Evolutionary conservation across 768 basidiomycete genomes (phyloP).

Genomic region (Gelatoporia subvermispora): DNA sequence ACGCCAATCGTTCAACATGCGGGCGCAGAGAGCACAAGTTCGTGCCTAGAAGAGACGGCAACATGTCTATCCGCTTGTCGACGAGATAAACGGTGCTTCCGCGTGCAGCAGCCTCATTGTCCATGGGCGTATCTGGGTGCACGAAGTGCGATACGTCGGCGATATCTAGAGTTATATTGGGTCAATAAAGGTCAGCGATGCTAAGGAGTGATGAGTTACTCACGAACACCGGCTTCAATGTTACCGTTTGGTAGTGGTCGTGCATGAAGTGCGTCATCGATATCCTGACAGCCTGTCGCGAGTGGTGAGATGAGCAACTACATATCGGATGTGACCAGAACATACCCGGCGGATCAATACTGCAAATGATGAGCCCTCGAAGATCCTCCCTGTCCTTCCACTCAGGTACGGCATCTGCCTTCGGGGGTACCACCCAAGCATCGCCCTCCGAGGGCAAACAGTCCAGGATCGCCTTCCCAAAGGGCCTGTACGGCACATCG

Average conservation of each 20-base stretch:
- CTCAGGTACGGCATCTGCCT: conserved; percentile 40
- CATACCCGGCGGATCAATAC: conserved; percentile 91
- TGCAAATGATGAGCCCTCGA: conserved; percentile 81
- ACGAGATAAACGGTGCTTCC: conserved; percentile 98
- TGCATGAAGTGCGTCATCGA: conserved; percentile 96
- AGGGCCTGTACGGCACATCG: conserved; percentile 93
- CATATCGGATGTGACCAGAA: not conserved
- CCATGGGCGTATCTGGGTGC: conserved; percentile 90
- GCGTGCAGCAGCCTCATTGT: conserved; percentile 89
- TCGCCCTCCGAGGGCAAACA: conserved; percentile 91
- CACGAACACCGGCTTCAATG: conserved; percentile 96
- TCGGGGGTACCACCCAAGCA: conserved; percentile 86
- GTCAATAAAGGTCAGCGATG: not conserved
- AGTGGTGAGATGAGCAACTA: not conserved
- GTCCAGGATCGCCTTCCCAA: conserved; percentile 90
- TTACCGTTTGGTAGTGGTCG: conserved; percentile 83
- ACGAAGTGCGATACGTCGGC: conserved; percentile 99
- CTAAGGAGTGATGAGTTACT: conserved; percentile 34
- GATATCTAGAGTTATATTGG: conserved; percentile 60
- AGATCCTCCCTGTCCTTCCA: conserved; percentile 91
- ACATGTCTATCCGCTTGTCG: conserved; percentile 98
- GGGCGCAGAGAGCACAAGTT: conserved; percentile 93
- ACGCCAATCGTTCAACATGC: conserved; percentile 89
- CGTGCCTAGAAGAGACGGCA: conserved; percentile 88
- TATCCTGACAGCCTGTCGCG: conserved; percentile 84